Evolutionary conservation across 768 basidiomycete species (phyloP), one percentile per base, ranked within the genome.

Genomic region (Termitomyces sp.): DNA sequence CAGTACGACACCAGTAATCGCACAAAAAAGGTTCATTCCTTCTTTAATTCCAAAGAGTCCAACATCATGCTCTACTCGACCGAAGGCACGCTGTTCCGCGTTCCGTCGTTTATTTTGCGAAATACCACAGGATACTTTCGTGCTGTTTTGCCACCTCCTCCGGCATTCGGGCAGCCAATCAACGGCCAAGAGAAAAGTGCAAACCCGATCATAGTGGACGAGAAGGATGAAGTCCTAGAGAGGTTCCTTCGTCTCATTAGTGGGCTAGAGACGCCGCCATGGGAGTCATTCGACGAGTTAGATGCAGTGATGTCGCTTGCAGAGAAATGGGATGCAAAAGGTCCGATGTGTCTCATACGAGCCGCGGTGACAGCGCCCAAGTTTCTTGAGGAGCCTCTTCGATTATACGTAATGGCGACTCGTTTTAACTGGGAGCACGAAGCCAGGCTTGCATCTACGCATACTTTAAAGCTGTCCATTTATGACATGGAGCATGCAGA

Each of bases 341-440:
- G 77, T 8, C 76, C 77, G 2, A 62, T 79, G 6, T 76, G 76
- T 32, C 57, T 75, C 58, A 66, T 80, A 16, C 77, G 80, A 4
- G 64, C 73, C 7, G 71, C 72, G 11, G 70, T 79, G 52, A 74
- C 73, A 7, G 68, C 78, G 1, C 75, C 77, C 6, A 56, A 71
- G 11, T 77, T 80, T 60, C 72, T 76, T n/a, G 63, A 65, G 5
- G 68, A 76, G 13, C 79, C 81, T 2, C 61, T 82, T n/a, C 74
- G 78, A 20, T 68, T 81, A 10, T 82, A 81, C 56, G 76, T 71
- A 2, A 68, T 83, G 44, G 72, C 78, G 8, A 72, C 74, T 20
- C 72, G 72, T 33, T 75, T 72, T 54, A 75, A 72, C 7, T 81
- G 80, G 78, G 69, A 68, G 45, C 71, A 76, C 44, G 80, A 80